Conservation (phyloP, 495 filamentous ascomycete genomes). For the Parachaetomium inaequale region DNA sequence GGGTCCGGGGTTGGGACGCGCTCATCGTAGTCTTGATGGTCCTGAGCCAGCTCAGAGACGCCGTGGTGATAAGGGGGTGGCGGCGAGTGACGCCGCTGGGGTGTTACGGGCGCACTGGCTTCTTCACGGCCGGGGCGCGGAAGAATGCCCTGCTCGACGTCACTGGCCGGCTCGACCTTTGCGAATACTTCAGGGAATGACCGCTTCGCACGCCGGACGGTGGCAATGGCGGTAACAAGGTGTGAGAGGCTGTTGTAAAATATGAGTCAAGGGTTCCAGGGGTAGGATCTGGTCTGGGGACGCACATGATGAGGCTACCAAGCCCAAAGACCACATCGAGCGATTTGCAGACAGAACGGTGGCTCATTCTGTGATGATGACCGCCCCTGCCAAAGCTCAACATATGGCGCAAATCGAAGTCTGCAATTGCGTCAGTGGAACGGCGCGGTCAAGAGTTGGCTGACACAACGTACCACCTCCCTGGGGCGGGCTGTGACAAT, state of each 20-base stretch:
- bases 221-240: background rate
- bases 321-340: conserved; percentile 8
- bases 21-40: background rate
- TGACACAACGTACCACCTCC: background rate
- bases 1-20: background rate
- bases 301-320: conserved; percentile 5
- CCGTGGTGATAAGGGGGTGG: conserved; percentile 11
- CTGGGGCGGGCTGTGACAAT: conserved; percentile 9
- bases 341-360: conserved; percentile 1
- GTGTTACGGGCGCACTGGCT: background rate
- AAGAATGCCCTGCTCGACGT: conserved; percentile 9
- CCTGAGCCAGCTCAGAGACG: conserved; percentile 3
- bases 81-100: conserved; percentile 11
- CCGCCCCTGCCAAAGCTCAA: background rate
- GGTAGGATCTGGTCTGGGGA: background rate
- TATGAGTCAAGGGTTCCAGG: background rate
- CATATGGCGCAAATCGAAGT: background rate
- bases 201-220: conserved; percentile 5
- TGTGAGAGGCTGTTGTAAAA: background rate
- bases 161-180: background rate
- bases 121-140: background rate
- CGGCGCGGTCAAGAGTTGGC: background rate
- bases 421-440: background rate
- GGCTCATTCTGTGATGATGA: background rate
- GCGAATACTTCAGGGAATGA: background rate